A percentile compares a stretch with the other conserved stretches of the same genome.
Evolutionary conservation across 805 yeast species (phyloP).

Genomic region (Kuraishia molischiana): DNA sequence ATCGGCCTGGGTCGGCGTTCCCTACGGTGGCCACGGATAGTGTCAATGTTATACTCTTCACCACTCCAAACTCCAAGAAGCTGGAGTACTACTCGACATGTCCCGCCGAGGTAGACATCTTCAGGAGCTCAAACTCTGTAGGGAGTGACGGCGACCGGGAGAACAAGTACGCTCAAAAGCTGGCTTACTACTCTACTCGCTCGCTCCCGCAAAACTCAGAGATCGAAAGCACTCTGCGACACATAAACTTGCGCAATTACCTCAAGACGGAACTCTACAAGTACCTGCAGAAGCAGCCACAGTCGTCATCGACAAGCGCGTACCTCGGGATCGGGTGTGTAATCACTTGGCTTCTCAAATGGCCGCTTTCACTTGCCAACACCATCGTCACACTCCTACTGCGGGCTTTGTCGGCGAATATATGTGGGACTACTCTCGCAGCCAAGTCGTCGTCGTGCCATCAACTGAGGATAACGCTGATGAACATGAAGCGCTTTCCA

Average conservation of each 20-base stretch:
- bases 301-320: background rate
- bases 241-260: constrained; percentile 20
- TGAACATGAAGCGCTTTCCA: constrained; percentile 73
- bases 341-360: background rate
- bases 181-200: constrained; percentile 1
- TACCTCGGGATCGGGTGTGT: background rate
- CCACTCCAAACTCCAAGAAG: constrained; percentile 59
- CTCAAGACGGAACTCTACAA: constrained; percentile 13
- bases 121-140: constrained; percentile 15
- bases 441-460: constrained; percentile 54
- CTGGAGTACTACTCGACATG: constrained; percentile 69
- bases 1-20: background rate
- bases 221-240: constrained; percentile 15
- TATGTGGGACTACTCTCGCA: constrained; percentile 18
- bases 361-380: background rate
- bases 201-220: constrained; percentile 7
- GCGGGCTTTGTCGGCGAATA: constrained; percentile 18
- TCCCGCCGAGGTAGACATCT: constrained; percentile 61
- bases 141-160: background rate
- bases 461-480: constrained; percentile 70
- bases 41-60: constrained; percentile 36
- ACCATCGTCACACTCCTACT: constrained; percentile 8
- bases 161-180: background rate
- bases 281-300: constrained; percentile 5
- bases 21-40: background rate